Evolutionary conservation across 2,329 filamentous ascomycete genomes (phyloP).

Genomic region (Verticillium zaregamsianum): DNA sequence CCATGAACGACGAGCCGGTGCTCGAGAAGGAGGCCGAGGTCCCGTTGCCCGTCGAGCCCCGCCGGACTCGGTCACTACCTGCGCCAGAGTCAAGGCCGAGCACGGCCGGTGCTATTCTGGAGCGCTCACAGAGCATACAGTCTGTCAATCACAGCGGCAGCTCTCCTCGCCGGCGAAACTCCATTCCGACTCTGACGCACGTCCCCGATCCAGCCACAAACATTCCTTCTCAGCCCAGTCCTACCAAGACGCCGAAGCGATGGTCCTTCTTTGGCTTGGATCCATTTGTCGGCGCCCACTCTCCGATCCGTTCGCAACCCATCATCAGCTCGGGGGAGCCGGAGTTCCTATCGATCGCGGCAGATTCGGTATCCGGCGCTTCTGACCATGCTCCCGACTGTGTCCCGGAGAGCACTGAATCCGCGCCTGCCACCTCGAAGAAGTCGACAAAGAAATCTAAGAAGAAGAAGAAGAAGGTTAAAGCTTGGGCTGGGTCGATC

Average conservation of each 20-base stretch:
- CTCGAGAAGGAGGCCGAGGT: slow-evolving; percentile 4
- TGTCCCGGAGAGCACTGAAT: slow-evolving; percentile 13
- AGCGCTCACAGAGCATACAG: slow-evolving; percentile 38
- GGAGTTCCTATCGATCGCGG: slow-evolving; percentile 3
- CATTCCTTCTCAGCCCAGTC: slow-evolving; percentile 37
- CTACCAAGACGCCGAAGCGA: slow-evolving; percentile 48
- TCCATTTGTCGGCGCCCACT: slow-evolving; percentile 30
- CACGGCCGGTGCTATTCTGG: slow-evolving; percentile 67
- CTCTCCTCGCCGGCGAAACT: slow-evolving; percentile 51
- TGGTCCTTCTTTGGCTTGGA: slow-evolving; percentile 64
- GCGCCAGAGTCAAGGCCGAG: slow-evolving; percentile 55
- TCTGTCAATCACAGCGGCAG: slow-evolving; percentile 23
- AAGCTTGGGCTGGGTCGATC: slow-evolving; percentile 66
- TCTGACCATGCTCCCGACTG: slow-evolving; percentile 31
- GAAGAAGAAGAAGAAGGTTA: slow-evolving; percentile 70
- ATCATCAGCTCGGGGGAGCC: not conserved
- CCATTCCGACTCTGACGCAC: slow-evolving; percentile 50
- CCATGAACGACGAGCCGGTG: slow-evolving; percentile 39
- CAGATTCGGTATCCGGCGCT: slow-evolving; percentile 22
- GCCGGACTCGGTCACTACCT: slow-evolving; percentile 29
- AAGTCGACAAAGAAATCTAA: slow-evolving; percentile 27
- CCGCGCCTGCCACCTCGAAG: slow-evolving; percentile 22
- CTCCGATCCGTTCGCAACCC: slow-evolving; percentile 2
- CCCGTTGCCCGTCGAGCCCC: slow-evolving; percentile 27
- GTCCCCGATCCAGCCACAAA: slow-evolving; percentile 30